A percentile compares a stretch with the other conserved stretches of the same genome.
Conservation (phyloP, 257 asterid species). For the Solanum appendiculatum region DNA sequence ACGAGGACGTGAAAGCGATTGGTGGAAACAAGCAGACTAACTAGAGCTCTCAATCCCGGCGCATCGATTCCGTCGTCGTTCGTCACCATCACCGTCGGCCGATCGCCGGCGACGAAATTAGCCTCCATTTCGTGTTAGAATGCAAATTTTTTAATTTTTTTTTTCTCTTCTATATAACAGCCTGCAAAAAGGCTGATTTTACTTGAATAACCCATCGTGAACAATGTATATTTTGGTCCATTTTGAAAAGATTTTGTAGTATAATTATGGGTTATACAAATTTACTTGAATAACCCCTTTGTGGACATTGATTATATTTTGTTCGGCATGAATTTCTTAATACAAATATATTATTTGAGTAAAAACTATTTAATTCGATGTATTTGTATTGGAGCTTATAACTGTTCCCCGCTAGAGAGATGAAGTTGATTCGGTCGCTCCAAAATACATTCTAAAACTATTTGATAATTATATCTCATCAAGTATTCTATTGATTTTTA, state of each 20-base stretch:
- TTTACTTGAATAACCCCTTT: too few relatives aligned
- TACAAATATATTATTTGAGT: background rate
- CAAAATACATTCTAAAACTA: background rate
- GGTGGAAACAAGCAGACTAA: constrained; percentile 54
- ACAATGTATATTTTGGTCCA: background rate
- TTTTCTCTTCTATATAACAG: too few relatives aligned
- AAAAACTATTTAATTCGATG: background rate
- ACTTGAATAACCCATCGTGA: background rate
- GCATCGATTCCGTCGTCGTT: constrained; percentile 96
- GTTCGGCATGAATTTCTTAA: too few relatives aligned
- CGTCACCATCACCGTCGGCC: constrained; percentile 71
- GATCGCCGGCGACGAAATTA: constrained; percentile 21
- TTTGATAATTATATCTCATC: background rate
- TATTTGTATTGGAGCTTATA: background rate
- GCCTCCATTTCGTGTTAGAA: constrained; percentile 17
- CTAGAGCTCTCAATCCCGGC: constrained; percentile 69
- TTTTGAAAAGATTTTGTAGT: too few relatives aligned
- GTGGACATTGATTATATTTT: too few relatives aligned
- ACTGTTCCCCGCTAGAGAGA: background rate
- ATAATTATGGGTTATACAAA: too few relatives aligned
- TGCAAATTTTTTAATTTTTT: background rate
- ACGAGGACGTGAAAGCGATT: constrained; percentile 67
- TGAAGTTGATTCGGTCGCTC: rapidly evolving
- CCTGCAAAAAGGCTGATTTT: background rate
- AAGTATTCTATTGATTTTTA: background rate